These are phyloP conservation scores for Nosema granulosis DNA, from an alignment of 371 early-diverging fungal genomes.

Conservation along the genomic window DNA sequence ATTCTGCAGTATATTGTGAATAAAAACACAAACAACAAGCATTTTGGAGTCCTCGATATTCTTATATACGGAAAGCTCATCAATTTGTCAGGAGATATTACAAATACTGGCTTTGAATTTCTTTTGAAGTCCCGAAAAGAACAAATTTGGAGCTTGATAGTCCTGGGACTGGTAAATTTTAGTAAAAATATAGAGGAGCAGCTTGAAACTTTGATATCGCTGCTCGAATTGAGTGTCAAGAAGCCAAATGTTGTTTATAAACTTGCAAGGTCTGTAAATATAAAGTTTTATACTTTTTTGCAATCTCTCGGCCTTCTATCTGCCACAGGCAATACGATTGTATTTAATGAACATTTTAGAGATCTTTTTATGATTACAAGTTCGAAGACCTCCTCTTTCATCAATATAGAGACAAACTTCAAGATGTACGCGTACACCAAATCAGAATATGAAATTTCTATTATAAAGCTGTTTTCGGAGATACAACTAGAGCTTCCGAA, in stretches of 20 bases:
- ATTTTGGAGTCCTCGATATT: conserved; percentile 29
- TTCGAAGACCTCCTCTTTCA: conserved; percentile 14
- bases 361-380: conserved; percentile 21
- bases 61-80: conserved; percentile 53
- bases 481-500: conserved; percentile 80
- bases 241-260: conserved; percentile 3
- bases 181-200: not conserved
- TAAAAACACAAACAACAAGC: conserved; percentile 7
- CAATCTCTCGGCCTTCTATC: conserved; percentile 14
- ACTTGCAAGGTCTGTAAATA: not conserved
- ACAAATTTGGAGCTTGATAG: conserved; percentile 65
- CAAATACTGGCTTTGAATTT: conserved; percentile 68
- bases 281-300: conserved; percentile 32
- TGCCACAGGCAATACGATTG: not conserved
- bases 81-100: conserved; percentile 55
- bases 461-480: conserved; percentile 80
- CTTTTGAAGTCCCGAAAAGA: conserved; percentile 60
- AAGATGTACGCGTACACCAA: conserved; percentile 88
- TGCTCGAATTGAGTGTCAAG: conserved; percentile 36
- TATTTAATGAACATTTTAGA: conserved; percentile 8
- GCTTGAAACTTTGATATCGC: not conserved
- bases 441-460: conserved; percentile 89
- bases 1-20: conserved; percentile 40
- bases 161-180: conserved; percentile 50
- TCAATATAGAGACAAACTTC: conserved; percentile 76